Evolutionary conservation across 2,329 filamentous ascomycete species (phyloP), one percentile per base, ranked within the genome.

Genomic region (Colletotrichum lindemuthianum): DNA sequence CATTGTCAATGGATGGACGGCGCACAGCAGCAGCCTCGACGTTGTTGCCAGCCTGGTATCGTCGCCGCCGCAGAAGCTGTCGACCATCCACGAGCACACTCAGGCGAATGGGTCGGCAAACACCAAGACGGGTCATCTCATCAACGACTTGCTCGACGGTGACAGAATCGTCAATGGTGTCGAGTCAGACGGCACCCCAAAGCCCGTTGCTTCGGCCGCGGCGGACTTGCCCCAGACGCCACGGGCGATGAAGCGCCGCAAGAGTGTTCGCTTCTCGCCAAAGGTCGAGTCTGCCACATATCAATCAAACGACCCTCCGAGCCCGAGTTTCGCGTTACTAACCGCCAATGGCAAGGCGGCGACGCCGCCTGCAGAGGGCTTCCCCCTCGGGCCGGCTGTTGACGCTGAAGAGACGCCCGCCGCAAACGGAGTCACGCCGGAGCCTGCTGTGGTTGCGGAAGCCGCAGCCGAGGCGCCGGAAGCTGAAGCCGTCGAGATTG

Each of bases 191-290:
- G 66, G 59, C 8, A 7, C 47, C 24, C 24, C 24, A 0, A 67
- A 24, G 45, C 56, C 51, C 67, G 47, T 57, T 7, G 12, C 56
- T 11, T 41, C 48, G 9, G 37, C 41, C 6, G 45, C 66, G 3
- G 45, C 50, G 9, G 68, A 70, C 15, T 40, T 43, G 1, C 63
- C 63, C 8, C 52, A 24, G 10, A 69, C 66, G n/a, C 57, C 58
- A 9, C 65, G 61, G 50, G 60, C 71, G 4, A 33, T 72, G 7
- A 84, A 82, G 70, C 78, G 81, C 40, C 78, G 77, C 44, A 93
- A 92, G 77, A 89, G 85, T 59, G 90, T 92, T 2, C 86, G 89
- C 8, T 92, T 92, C 70, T 91, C 90, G 4, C 85, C 89, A 1
- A 84, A 82, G 12, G 86, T 92, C 1, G 85, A 90, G 70, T 88